Evolutionary conservation across 2,329 filamentous ascomycete genomes (phyloP), one percentile per base, ranked within the genome.

Genomic region (Talaromyces sp.): DNA sequence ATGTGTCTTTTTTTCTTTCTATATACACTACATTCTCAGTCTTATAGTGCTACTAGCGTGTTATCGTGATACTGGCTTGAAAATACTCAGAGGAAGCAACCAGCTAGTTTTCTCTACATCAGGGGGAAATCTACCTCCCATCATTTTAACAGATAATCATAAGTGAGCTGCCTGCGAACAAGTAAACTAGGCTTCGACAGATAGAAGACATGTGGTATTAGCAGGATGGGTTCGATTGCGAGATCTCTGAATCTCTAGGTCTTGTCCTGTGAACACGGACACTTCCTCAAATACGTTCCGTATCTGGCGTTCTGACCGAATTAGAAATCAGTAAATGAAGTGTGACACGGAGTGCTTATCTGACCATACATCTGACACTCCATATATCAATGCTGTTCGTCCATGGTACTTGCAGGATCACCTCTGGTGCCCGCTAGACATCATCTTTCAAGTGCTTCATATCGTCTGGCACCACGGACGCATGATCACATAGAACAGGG

Each of bases 361-460:
- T 72, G 72, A 82, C 80, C 81, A 84, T 77, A 61, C 77, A 80
- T 8, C 81, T 81, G 3, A 76, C 73, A 62, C 81, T 83, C 82
- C 82, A 85, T 59, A 85, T 80, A 69, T 85, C 82, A 14, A 81
- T 72, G 18, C 75, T 71, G 58, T 78, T 81, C 0, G 72, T 71
- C 82, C 81, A 84, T 1, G 76, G 75, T 2, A 67, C 71, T 67
- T 74, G 67, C 0, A 84, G 62, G 5, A 84, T 81, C 8, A 84
- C 80, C 64, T 85, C 75, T 7, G 74, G 75, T 18, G 75, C 71
- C 58, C 72, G 70, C 60, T 76, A 76, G 23, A 74, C 72, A 64
- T 73, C 65, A 33, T 64, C 58, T 66, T 66, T 68, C 1, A 14
- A 39, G 59, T 80, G 77, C 18, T 76, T 61, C 37, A 57, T 14